Percentiles rank a stretch among this genome's conserved stretches.
These are phyloP conservation scores for Hypoxylon intermedium DNA, from an alignment of 495 filamentous ascomycete species.

Conservation along the genomic window DNA sequence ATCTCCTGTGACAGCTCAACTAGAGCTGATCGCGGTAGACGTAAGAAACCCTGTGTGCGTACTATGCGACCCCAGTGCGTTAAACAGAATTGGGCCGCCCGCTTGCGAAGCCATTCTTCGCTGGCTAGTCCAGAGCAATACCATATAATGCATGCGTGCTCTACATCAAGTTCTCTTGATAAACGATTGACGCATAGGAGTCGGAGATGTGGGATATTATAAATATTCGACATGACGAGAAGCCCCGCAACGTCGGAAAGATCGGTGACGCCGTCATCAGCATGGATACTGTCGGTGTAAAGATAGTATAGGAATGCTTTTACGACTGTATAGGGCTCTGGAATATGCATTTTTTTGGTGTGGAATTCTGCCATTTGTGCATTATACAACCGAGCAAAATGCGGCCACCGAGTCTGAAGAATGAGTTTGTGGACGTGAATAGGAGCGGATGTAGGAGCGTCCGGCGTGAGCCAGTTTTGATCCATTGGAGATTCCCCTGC, in stretches of 20 bases:
- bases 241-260: constrained; percentile 91
- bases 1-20: constrained; percentile 93
- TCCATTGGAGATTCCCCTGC: constrained; percentile 50
- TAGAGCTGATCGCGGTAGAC: constrained; percentile 74
- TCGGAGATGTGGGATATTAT: constrained; percentile 91
- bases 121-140: constrained; percentile 87
- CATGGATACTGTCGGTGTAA: constrained; percentile 90
- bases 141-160: constrained; percentile 95
- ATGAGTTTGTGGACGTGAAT: constrained; percentile 95
- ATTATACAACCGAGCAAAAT: constrained; percentile 88
- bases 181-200: constrained; percentile 88
- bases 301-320: constrained; percentile 94
- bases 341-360: constrained; percentile 95
- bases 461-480: constrained; percentile 67
- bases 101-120: constrained; percentile 89
- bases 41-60: constrained; percentile 83
- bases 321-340: constrained; percentile 93
- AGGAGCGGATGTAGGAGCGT: constrained; percentile 74
- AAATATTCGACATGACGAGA: constrained; percentile 96
- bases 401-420: constrained; percentile 92
- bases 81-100: constrained; percentile 86
- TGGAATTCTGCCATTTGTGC: constrained; percentile 97
- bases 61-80: constrained; percentile 95
- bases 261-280: constrained; percentile 62
- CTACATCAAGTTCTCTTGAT: constrained; percentile 86